Evolutionary conservation across 257 asterid genomes (phyloP).

Genomic region (Ehretia macrophylla): DNA sequence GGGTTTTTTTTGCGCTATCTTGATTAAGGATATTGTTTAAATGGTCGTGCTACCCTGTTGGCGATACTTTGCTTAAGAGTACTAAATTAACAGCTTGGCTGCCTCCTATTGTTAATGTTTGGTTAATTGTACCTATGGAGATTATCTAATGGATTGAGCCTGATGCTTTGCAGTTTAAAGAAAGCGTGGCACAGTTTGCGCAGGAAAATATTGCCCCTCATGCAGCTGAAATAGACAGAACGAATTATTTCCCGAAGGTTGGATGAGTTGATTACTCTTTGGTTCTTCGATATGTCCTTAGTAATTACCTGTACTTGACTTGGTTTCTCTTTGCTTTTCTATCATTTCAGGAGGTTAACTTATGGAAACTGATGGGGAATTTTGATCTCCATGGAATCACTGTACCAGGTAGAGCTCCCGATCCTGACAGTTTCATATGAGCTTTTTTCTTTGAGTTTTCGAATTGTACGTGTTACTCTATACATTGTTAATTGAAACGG

Average conservation of each 20-base stretch:
- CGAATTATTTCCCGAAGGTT: constrained; percentile 86
- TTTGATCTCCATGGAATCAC: constrained; percentile 95
- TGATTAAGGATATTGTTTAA: too few relatives aligned
- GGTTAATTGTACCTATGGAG: background rate
- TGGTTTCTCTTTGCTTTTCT: background rate
- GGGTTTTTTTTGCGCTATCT: too few relatives aligned
- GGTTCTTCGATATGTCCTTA: background rate
- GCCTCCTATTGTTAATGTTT: background rate
- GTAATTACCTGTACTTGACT: constrained; percentile 12
- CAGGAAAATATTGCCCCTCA: constrained; percentile 92
- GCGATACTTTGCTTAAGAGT: too few relatives aligned
- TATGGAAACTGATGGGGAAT: constrained; percentile 97
- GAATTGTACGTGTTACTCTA: background rate
- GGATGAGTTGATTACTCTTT: constrained; percentile 4
- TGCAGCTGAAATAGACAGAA: constrained; percentile 76
- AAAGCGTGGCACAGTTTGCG: constrained; percentile 90
- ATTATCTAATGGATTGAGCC: background rate
- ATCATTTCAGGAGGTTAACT: constrained; percentile 67
- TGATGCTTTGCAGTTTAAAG: constrained; percentile 63
- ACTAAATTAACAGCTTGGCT: too few relatives aligned
- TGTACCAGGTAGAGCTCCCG: constrained; percentile 64
- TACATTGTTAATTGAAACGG: too few relatives aligned
- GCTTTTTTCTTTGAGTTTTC: constrained; percentile 1
- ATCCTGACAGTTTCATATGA: constrained; percentile 1
- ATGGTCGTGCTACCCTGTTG: too few relatives aligned